Base-by-base conservation (phyloP, 2,329 filamentous ascomycete species). In the Acarospora socialis region DNA sequence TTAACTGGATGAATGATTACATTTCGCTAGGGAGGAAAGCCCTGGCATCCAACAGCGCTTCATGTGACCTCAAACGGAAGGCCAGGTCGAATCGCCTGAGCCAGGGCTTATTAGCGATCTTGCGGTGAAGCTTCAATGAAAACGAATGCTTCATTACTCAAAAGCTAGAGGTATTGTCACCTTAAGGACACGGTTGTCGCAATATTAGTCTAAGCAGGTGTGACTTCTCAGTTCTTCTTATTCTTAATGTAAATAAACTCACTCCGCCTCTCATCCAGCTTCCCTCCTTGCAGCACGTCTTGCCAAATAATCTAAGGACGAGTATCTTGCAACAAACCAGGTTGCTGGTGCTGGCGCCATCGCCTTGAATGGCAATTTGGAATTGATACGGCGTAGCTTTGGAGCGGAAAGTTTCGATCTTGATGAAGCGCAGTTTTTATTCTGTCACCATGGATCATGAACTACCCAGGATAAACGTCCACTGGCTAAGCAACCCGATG, bases 401-500 rank as follows among this genome's bases (percentile, higher is more conserved):
- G 22, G 30, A 29, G 10, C 35, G 18, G 26, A 30, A 7, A 18
- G 13, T 20, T 32, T 38, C 21, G 30, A 40, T 9, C 40, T 32
- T 26, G 31, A 42, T 4, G 33, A 34, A 16, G 38, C 38, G 26
- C 38, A 23, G 21, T 39, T 26, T 26, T 41, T 41, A n/a, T 28
- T 43, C 38, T 5, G 10, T 41, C 31, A 39, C 6, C n/a, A 34
- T 39, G 33, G 38, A 41, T 23, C 35, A 39, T 28, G 8, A 35
- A 28, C 7, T 29, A 7, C 31, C 32, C 9, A 10, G 29, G 8
- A 20, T 43, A 5, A 34, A 43, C 25, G 36, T 41, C 17, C 38
- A 43, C 22, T 43, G 38, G 40, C 24, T 43, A 15, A 33, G 23
- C 17, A 33, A 29, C n/a, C 21, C 21, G 4, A 32, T 28, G 16